Evolutionary conservation across 73 alveolate species (phyloP).

Genomic region (Tetrahymena elliotti): DNA sequence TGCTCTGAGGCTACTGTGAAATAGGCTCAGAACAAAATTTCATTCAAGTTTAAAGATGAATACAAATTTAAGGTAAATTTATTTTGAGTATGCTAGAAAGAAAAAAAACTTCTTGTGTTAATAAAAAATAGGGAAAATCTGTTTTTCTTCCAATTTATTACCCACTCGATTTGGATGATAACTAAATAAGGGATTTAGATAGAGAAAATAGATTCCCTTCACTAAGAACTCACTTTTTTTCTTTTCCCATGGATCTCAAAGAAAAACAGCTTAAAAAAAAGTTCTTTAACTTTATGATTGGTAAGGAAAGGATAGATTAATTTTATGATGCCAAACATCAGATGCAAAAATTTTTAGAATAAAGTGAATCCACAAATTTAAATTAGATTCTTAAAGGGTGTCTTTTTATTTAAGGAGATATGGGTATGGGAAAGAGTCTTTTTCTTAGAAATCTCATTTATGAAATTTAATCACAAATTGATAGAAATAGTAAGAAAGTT

Average conservation of each 20-base stretch:
- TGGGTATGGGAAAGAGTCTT: not conserved
- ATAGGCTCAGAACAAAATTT: not conserved
- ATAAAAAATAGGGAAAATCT: not conserved
- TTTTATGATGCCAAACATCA: not conserved
- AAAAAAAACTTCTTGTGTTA: not conserved
- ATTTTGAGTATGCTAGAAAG: too few relatives aligned
- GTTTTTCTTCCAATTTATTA: not conserved
- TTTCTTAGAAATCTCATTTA: not conserved
- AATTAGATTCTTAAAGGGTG: not conserved
- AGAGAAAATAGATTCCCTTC: not conserved
- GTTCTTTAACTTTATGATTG: not conserved
- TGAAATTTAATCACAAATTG: not conserved
- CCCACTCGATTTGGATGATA: not conserved
- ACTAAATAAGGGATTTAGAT: not conserved
- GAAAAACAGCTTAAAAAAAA: not conserved
- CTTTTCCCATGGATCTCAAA: not conserved
- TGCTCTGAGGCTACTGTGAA: conserved; percentile 11
- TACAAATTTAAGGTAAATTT: not conserved
- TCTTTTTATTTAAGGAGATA: not conserved
- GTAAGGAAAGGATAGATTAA: not conserved
- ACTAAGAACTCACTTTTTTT: not conserved
- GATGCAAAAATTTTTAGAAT: not conserved
- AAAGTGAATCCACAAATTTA: not conserved
- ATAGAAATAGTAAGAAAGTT: not conserved
- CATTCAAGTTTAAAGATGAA: not conserved